These are phyloP conservation scores for Xylaria acuta DNA, from an alignment of 495 filamentous ascomycete species.

Conservation along the genomic window DNA sequence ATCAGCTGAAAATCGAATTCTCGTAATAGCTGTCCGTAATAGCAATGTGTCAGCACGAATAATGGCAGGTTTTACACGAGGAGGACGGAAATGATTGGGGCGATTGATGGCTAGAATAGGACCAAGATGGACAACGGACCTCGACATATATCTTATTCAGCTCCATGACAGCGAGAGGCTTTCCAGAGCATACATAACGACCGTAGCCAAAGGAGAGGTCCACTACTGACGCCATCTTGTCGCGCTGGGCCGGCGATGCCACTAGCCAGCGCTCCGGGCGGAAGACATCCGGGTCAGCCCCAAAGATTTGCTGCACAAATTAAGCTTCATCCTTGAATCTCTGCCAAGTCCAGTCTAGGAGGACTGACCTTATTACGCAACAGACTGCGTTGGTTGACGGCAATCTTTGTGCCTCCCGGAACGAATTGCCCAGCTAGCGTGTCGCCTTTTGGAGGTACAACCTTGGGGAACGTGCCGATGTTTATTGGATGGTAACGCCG, in stretches of 20 bases:
- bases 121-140: neutral
- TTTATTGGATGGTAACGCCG: too few species aligned
- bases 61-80: neutral
- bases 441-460: neutral
- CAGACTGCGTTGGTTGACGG: too few species aligned
- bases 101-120: too few species aligned
- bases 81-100: too few species aligned
- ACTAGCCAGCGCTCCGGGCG: neutral
- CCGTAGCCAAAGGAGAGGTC: neutral
- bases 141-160: neutral
- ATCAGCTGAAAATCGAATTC: neutral
- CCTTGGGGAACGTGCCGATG: too few species aligned
- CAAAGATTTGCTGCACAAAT: too few species aligned
- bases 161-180: neutral
- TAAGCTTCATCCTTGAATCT: too few species aligned
- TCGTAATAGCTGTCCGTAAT: neutral
- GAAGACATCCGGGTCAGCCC: neutral
- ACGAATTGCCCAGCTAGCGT: neutral
- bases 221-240: neutral
- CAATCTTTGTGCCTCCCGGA: neutral
- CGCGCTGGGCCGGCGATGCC: neutral
- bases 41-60: neutral
- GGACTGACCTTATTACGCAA: neutral
- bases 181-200: neutral
- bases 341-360: neutral